phyloP scores from a whole-genome alignment of 805 yeast species.

The Starmerella davenportii region DNA sequence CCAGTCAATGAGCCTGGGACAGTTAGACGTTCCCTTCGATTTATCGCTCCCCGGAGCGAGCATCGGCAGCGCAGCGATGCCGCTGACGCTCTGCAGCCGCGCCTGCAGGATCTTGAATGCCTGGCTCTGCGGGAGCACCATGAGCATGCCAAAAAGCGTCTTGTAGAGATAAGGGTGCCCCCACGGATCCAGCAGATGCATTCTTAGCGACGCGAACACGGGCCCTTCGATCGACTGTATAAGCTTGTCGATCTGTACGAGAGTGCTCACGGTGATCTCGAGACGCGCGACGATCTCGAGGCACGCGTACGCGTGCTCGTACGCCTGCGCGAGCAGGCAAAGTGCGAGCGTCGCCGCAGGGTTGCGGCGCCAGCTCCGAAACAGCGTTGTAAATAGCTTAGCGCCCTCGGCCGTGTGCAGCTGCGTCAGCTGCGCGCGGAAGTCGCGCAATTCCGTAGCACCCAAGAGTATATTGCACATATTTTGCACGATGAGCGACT shows the following conservation, averaged over 20 bases:
- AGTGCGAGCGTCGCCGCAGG: slow-evolving; percentile 75
- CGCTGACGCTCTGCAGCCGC: slow-evolving; percentile 43
- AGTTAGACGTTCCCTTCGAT: slow-evolving; percentile 3
- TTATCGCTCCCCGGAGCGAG: slow-evolving; percentile 6
- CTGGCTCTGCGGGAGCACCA: slow-evolving; percentile 85
- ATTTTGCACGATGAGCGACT: slow-evolving; percentile 68
- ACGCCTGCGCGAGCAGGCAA: slow-evolving; percentile 71
- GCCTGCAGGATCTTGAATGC: slow-evolving; percentile 72
- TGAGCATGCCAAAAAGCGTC: slow-evolving; percentile 75
- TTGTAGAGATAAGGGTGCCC: slow-evolving; percentile 64
- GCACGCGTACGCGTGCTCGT: slow-evolving; percentile 71
- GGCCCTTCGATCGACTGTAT: slow-evolving; percentile 88
- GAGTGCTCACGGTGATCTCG: slow-evolving; percentile 59
- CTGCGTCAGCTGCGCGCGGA: slow-evolving; percentile 48
- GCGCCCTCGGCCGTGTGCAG: slow-evolving; percentile 48
- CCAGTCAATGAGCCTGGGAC: slow-evolving; percentile 23
- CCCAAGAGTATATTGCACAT: slow-evolving; percentile 71
- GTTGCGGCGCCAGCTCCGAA: slow-evolving; percentile 82
- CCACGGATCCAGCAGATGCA: slow-evolving; percentile 79
- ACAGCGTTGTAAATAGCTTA: slow-evolving; percentile 52
- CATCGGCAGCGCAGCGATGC: slow-evolving; percentile 23
- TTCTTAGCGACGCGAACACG: slow-evolving; percentile 66
- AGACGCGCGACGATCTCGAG: slow-evolving; percentile 63
- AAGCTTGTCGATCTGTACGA: slow-evolving; percentile 73
- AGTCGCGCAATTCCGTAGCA: slow-evolving; percentile 55